Conservation (phyloP, 345 rosid genomes). For the Pelargonium nanum region DNA sequence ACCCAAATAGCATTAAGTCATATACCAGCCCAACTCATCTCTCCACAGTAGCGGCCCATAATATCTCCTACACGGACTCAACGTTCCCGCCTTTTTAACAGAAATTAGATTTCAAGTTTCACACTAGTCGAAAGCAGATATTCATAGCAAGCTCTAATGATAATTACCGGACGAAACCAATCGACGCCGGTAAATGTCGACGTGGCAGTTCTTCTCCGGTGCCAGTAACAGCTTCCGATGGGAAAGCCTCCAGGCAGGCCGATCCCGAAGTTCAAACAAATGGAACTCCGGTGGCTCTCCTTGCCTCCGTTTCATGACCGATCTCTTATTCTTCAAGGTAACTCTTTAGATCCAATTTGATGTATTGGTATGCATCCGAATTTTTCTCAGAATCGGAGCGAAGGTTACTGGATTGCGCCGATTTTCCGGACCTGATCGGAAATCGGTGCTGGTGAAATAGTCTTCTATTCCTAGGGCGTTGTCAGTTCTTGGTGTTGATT, state of each 20-base stretch:
- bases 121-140: not conserved
- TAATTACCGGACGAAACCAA: not conserved
- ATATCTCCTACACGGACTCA: too few species aligned
- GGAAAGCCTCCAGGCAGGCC: conserved; percentile 35
- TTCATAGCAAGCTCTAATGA: not conserved
- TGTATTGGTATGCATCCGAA: conserved; percentile 19
- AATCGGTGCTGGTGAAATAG: conserved; percentile 34
- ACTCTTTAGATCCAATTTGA: not conserved
- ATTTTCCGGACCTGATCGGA: conserved; percentile 43
- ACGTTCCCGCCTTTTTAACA: conserved; percentile 25
- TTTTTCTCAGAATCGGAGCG: conserved; percentile 21
- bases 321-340: conserved; percentile 51
- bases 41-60: too few species aligned
- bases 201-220: conserved; percentile 47
- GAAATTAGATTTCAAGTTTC: too few species aligned
- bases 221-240: conserved; percentile 35
- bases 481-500: conserved; percentile 29
- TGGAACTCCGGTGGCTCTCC: conserved; percentile 10
- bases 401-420: conserved; percentile 20
- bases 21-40: not conserved
- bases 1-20: too few species aligned
- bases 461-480: conserved; percentile 48
- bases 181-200: conserved; percentile 40
- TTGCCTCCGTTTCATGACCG: conserved; percentile 40
- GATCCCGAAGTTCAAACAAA: conserved; percentile 10